Evolutionary conservation across 2,329 filamentous ascomycete species (phyloP), one percentile per base, ranked within the genome.

Genomic region (Colletotrichum sp.): DNA sequence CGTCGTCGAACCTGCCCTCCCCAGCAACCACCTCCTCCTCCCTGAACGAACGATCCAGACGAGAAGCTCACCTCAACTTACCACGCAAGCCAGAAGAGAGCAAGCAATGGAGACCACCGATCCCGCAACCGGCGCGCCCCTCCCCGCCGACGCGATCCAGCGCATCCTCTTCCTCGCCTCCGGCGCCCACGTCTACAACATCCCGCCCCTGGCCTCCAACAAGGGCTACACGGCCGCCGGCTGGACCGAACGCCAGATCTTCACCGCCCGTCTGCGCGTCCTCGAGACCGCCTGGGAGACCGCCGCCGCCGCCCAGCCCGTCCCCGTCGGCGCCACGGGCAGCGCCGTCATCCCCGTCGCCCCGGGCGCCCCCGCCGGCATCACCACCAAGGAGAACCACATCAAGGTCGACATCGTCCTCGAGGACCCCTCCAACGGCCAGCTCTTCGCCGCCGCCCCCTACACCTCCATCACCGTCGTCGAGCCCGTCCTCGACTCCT

Each of bases 231-330:
- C 90, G 44, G 95, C 96, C 75, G 89, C 93, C 15, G 87, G 90
- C 78, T 98, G 95, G 95, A 98, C 95, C 32, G 88, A 89, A 63
- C 92, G 93, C 49, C 93, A 95, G 83, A 98, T 98, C 86, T 98
- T 98, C 88, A 96, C 95, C 65, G 95, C 94, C 59, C 94, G 95
- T 64, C 86, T 97, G 70, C 95, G 95, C 81, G 88, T 96, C 78
- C 87, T 97, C 81, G 95, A 96, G 85, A 96, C 94, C 3, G 92
- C 94, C 7, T 88, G 92, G 72, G 86, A 84, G 11, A 79, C 82
- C 22, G 77, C 78, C 64, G 79, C 71, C 30, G 78, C 80, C 65
- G 81, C 84, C 69, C 16, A 32, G 29, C 74, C 74, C 27, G 59
- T 62, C 22, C 74, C 74, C 29, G 70, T 76, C 59, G 73, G 74